A percentile compares a stretch with the other conserved stretches of the same genome.
phyloP scores from a whole-genome alignment of 2,329 filamentous ascomycete species.

The Fusarium veterinarium region DNA sequence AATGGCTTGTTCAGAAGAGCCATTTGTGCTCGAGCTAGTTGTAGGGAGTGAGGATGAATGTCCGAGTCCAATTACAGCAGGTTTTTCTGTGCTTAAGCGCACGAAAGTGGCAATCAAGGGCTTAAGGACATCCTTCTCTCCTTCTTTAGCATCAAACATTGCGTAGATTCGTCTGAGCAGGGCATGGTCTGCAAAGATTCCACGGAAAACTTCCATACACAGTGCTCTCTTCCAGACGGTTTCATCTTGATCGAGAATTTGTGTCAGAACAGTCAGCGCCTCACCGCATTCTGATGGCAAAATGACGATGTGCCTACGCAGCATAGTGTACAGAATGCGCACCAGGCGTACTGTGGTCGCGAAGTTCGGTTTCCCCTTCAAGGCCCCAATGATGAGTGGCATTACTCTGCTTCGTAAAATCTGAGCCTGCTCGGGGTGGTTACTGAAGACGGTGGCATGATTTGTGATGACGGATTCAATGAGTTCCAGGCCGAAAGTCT shows the following conservation, averaged over 20 bases:
- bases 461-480: slow-evolving; percentile 92
- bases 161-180: slow-evolving; percentile 84
- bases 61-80: slow-evolving; percentile 86
- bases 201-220: slow-evolving; percentile 90
- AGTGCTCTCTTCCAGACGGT: slow-evolving; percentile 87
- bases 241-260: slow-evolving; percentile 88
- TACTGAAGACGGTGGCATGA: slow-evolving; percentile 81
- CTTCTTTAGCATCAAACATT: slow-evolving; percentile 79
- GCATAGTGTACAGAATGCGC: slow-evolving; percentile 83
- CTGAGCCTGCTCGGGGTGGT: slow-evolving; percentile 83
- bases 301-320: slow-evolving; percentile 81
- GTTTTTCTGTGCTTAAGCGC: slow-evolving; percentile 91
- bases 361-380: slow-evolving; percentile 84
- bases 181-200: slow-evolving; percentile 83
- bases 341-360: slow-evolving; percentile 84
- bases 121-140: slow-evolving; percentile 80
- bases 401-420: slow-evolving; percentile 82
- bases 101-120: slow-evolving; percentile 90
- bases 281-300: slow-evolving; percentile 85
- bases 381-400: slow-evolving; percentile 81
- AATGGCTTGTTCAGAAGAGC: slow-evolving; percentile 82
- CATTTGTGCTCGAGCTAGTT: slow-evolving; percentile 65
- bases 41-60: slow-evolving; percentile 87
- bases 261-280: slow-evolving; percentile 82
- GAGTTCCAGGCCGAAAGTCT: slow-evolving; percentile 88